phyloP scores from a whole-genome alignment of 2,329 filamentous ascomycete genomes.

The Claviceps digitariae region DNA sequence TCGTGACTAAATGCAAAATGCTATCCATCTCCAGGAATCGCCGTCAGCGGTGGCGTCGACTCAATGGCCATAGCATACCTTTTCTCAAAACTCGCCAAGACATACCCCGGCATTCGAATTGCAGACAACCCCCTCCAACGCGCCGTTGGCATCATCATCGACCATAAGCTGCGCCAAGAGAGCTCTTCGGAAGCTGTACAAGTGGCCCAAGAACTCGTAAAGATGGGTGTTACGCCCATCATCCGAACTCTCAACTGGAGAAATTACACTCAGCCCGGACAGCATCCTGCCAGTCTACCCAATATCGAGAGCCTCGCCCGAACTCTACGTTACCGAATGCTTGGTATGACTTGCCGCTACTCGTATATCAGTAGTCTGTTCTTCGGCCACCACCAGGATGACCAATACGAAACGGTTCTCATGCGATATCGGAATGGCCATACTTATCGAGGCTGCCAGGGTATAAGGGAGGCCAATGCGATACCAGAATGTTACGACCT shows the following conservation, averaged over 20 bases:
- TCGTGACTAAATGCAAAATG: conserved; percentile 1
- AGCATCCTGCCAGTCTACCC: conserved; percentile 26
- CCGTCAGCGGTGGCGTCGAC: conserved; percentile 85
- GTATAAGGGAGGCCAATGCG: conserved; percentile 48
- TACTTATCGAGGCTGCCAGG: conserved; percentile 54
- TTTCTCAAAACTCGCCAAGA: conserved; percentile 35
- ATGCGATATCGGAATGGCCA: conserved; percentile 62
- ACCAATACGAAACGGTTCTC: conserved; percentile 81
- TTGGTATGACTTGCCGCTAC: conserved; percentile 48
- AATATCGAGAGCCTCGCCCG: conserved; percentile 72
- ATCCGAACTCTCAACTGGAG: conserved; percentile 33
- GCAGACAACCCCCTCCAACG: conserved; percentile 29
- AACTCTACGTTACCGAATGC: conserved; percentile 53
- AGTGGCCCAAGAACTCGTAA: conserved; percentile 27
- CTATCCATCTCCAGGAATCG: conserved; percentile 45
- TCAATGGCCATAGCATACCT: conserved; percentile 91
- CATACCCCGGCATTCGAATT: conserved; percentile 23
- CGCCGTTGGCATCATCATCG: conserved; percentile 37
- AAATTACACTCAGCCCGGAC: conserved; percentile 14
- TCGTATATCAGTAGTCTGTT: conserved; percentile 47
- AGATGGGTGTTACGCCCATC: conserved; percentile 20
- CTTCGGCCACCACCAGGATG: conserved; percentile 77
- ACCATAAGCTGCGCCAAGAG: conserved; percentile 42
- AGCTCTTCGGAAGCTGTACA: conserved; percentile 37
- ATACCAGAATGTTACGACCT: conserved; percentile 80